Evolutionary conservation across 441 rosid genomes (phyloP).

Genomic region (Populus hybrid): DNA sequence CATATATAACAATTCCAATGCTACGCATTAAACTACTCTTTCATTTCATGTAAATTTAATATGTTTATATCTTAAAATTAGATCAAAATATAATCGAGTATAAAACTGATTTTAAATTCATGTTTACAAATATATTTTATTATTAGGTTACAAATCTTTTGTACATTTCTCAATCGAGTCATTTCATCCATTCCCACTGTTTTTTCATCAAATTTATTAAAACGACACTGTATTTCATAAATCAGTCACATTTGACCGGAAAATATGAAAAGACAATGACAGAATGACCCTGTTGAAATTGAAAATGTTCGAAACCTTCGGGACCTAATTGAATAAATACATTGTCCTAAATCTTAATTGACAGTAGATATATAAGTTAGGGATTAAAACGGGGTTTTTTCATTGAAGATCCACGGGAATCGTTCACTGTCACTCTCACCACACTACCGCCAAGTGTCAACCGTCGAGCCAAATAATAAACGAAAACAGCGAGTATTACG

Average conservation of each 20-base stretch:
- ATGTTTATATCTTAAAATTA: no score
- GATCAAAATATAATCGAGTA: no score
- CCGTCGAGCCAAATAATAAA: not conserved
- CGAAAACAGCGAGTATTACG: not conserved
- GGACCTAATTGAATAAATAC: not conserved
- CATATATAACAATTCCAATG: no score
- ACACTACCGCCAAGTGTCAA: not conserved
- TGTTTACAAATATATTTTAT: no score
- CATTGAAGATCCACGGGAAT: not conserved
- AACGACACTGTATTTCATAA: not conserved
- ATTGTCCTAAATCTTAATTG: not conserved
- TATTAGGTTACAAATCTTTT: not conserved
- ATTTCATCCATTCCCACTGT: not conserved
- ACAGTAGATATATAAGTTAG: not conserved
- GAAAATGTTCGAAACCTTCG: not conserved
- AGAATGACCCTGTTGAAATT: not conserved
- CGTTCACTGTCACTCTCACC: not conserved
- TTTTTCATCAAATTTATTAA: not conserved
- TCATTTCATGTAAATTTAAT: no score
- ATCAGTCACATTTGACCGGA: not conserved
- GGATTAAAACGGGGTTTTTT: not conserved
- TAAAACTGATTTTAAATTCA: not conserved
- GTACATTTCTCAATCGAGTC: not conserved
- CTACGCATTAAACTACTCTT: no score
- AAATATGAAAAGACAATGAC: not conserved